These are phyloP conservation scores for Penstemon barbatus DNA, from an alignment of 257 asterid genomes.

Conservation along the genomic window DNA sequence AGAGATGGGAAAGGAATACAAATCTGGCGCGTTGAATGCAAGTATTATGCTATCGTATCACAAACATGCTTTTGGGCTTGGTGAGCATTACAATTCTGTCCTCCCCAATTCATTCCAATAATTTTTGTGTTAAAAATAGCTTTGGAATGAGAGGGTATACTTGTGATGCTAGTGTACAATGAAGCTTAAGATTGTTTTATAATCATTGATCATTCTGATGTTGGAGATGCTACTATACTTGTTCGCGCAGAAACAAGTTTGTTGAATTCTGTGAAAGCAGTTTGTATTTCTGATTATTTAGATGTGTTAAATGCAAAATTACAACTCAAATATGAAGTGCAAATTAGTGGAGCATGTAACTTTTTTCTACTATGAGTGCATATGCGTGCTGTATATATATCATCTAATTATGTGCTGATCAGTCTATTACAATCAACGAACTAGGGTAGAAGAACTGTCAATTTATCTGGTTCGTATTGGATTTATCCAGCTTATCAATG, in stretches of 20 bases:
- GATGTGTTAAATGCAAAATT: neutral
- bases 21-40: conserved; percentile 33
- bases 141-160: neutral
- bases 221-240: neutral
- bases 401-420: too few species aligned
- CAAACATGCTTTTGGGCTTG: conserved; percentile 92
- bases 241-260: neutral
- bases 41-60: conserved; percentile 83
- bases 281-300: neutral
- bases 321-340: neutral
- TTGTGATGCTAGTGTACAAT: neutral
- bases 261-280: neutral
- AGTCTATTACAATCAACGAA: too few species aligned
- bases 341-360: too few species aligned
- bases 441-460: too few species aligned
- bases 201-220: neutral
- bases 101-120: conserved; percentile 45
- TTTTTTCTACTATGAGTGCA: too few species aligned
- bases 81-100: conserved; percentile 95
- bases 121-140: conserved; percentile 1
- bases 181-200: conserved; percentile 6
- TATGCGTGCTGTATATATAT: too few species aligned
- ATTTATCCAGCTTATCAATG: too few species aligned
- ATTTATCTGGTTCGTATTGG: too few species aligned
- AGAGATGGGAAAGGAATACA: conserved; percentile 98